phyloP scores from a whole-genome alignment of 1,139 yeast genomes.

The Sugiyamaella xylanicola region DNA sequence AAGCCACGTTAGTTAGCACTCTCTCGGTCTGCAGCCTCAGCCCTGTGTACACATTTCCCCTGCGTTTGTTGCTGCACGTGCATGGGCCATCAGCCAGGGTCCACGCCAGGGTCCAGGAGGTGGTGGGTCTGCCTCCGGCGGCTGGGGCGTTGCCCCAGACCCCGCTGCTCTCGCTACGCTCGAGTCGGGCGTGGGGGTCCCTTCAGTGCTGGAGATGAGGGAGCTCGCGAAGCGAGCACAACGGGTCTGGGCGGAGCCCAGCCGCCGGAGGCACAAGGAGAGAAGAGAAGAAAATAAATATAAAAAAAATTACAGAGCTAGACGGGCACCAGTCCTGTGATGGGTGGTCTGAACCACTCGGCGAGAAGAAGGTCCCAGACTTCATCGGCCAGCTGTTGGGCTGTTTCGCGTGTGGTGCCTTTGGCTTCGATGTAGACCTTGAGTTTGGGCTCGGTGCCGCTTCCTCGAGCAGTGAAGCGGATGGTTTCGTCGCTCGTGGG shows the following conservation, averaged over 20 bases:
- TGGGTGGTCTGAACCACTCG: slow-evolving; percentile 42
- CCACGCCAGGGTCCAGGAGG: neutral
- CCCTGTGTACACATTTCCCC: neutral
- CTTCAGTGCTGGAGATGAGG: neutral
- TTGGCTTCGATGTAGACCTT: slow-evolving; percentile 88
- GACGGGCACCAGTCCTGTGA: slow-evolving; percentile 28
- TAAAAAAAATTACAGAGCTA: slow-evolving; percentile 1
- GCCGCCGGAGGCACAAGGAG: neutral
- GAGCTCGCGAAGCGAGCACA: neutral
- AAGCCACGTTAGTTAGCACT: slow-evolving; percentile 10
- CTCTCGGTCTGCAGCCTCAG: neutral
- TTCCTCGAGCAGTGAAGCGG: slow-evolving; percentile 85
- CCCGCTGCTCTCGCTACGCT: neutral
- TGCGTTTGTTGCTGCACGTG: slow-evolving; percentile 13
- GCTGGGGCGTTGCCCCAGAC: neutral
- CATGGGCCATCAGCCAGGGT: neutral
- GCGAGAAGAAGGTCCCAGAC: slow-evolving; percentile 65
- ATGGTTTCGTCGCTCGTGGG: slow-evolving; percentile 41
- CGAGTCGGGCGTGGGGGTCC: neutral
- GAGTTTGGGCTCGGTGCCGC: slow-evolving; percentile 95
- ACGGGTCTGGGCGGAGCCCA: slow-evolving; percentile 10
- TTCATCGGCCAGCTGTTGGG: slow-evolving; percentile 54
- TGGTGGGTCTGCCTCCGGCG: slow-evolving; percentile 1
- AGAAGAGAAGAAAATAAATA: slow-evolving; percentile 3
- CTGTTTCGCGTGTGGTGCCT: slow-evolving; percentile 50